Evolutionary conservation across 2,329 filamentous ascomycete genomes (phyloP).

Genomic region (Aspergillus ochraceus): DNA sequence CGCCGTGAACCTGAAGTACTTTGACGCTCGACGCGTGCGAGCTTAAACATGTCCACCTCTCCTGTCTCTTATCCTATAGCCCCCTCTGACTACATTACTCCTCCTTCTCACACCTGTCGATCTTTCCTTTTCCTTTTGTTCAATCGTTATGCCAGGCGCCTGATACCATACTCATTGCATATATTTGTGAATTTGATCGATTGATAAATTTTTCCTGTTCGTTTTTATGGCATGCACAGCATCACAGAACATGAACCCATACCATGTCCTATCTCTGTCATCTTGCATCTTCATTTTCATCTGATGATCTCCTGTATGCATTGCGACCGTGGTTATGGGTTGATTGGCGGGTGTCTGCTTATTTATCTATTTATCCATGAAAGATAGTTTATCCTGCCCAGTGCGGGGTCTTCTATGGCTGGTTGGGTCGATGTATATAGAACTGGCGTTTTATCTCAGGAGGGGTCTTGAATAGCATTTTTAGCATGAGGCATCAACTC

Average conservation of each 20-base stretch:
- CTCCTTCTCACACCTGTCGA: not conserved
- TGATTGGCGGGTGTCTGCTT: not conserved
- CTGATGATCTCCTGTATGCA: not conserved
- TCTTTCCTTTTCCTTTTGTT: not conserved
- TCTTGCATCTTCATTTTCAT: not conserved
- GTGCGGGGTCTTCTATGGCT: too few species aligned
- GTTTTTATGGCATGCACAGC: not conserved
- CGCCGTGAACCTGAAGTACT: constrained; percentile 43
- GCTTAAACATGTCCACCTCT: constrained; percentile 18
- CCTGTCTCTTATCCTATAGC: not conserved
- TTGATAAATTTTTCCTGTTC: not conserved
- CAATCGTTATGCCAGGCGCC: not conserved
- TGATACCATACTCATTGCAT: not conserved
- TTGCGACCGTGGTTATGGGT: not conserved
- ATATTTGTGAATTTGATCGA: not conserved
- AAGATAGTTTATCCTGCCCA: not conserved
- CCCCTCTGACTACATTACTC: not conserved
- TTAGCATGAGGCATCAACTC: not conserved
- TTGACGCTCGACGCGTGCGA: constrained; percentile 40
- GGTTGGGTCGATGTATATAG: not conserved
- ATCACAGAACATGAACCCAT: not conserved
- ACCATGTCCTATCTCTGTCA: not conserved
- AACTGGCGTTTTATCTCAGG: not conserved
- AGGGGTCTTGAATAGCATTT: not conserved
- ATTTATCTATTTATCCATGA: not conserved